Evolutionary conservation across 2,329 filamentous ascomycete species (phyloP).

Genomic region (Ophiocordyceps sinensis): DNA sequence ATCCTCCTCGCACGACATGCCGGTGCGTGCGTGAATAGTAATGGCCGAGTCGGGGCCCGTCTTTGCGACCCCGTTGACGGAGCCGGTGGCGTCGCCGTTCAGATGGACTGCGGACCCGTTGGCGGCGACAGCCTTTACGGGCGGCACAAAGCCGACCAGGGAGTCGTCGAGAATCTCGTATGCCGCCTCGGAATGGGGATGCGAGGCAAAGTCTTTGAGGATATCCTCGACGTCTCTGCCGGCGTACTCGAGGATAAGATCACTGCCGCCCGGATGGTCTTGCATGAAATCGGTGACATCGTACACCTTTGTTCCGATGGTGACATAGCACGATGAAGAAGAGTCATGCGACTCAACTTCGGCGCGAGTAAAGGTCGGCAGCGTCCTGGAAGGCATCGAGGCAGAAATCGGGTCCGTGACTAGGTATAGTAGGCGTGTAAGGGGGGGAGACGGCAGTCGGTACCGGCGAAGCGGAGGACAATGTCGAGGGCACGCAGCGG

Average conservation of each 20-base stretch:
- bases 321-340: conserved; percentile 80
- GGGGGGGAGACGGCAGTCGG: neutral
- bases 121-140: conserved; percentile 32
- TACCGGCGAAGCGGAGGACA: neutral
- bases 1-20: conserved; percentile 82
- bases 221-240: conserved; percentile 77
- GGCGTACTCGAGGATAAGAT: conserved; percentile 78
- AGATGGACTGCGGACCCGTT: conserved; percentile 7
- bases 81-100: conserved; percentile 3
- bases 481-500: neutral
- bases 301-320: conserved; percentile 78
- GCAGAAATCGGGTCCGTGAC: neutral
- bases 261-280: conserved; percentile 79
- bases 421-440: neutral
- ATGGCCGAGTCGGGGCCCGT: conserved; percentile 12
- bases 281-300: conserved; percentile 86
- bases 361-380: conserved; percentile 68
- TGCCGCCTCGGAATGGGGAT: conserved; percentile 79
- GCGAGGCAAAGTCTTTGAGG: conserved; percentile 68
- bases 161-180: conserved; percentile 89
- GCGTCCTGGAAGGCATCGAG: conserved; percentile 61
- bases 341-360: conserved; percentile 75
- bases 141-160: conserved; percentile 65
- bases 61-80: conserved; percentile 14
- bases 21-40: conserved; percentile 50